Conservation (phyloP, 2,329 filamentous ascomycete genomes). For the Cercospora sesami region DNA sequence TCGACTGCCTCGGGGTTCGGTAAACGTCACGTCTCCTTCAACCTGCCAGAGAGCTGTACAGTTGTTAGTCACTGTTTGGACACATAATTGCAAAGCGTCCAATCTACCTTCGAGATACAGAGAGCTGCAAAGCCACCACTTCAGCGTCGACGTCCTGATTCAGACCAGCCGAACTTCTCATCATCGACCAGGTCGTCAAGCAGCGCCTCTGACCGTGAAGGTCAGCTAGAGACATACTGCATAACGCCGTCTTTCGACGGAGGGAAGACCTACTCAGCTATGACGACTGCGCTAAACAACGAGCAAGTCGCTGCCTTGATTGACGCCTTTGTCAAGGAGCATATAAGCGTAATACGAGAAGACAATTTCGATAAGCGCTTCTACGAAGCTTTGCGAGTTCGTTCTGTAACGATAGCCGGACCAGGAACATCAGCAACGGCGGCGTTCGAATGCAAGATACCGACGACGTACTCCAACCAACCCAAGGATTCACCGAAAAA, state of each 20-base stretch:
- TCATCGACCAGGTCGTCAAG: background rate
- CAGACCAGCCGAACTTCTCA: background rate
- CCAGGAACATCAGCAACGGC: slow-evolving; percentile 17
- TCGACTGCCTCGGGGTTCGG: background rate
- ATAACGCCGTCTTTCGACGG: background rate
- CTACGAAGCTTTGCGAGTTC: slow-evolving; percentile 11
- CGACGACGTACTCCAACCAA: slow-evolving; percentile 23
- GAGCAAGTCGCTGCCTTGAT: background rate
- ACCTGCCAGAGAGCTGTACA: background rate
- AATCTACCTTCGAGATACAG: background rate
- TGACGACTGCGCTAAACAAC: background rate
- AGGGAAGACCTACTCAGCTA: background rate
- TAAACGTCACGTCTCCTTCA: background rate
- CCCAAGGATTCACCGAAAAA: slow-evolving; percentile 14
- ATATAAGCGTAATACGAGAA: slow-evolving; percentile 13
- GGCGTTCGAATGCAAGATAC: slow-evolving; percentile 21
- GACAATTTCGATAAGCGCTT: slow-evolving; percentile 25
- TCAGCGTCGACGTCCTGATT: background rate
- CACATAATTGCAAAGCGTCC: background rate
- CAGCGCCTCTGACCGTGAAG: background rate
- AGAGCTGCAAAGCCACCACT: background rate
- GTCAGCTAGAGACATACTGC: background rate
- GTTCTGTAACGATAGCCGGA: slow-evolving; percentile 14
- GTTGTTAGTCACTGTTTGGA: background rate
- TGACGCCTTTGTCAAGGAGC: background rate